phyloP scores from a whole-genome alignment of 108 stramenopile genomes.

The Nannochloropsis gaditana region DNA sequence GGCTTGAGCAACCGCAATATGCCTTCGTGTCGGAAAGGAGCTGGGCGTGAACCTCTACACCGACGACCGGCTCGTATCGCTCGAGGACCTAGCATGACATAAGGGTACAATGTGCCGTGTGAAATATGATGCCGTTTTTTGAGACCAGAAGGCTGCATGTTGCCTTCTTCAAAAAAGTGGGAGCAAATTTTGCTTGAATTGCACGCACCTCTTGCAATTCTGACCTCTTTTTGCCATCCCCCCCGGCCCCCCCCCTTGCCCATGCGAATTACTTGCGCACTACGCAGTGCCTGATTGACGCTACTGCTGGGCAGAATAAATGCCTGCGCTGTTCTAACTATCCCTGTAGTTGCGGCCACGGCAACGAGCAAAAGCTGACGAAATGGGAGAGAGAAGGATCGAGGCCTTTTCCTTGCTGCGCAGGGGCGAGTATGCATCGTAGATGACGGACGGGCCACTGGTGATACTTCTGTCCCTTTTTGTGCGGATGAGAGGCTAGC shows the following conservation, averaged over 20 bases:
- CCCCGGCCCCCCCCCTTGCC: conserved; percentile 15
- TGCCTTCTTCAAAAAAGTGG: too few relatives aligned
- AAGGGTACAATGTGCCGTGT: too few relatives aligned
- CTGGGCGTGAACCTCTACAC: conserved; percentile 62
- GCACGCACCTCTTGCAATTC: conserved; percentile 11
- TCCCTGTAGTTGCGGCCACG: not conserved
- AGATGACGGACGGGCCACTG: too few relatives aligned
- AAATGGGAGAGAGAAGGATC: not conserved
- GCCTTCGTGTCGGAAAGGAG: conserved; percentile 50
- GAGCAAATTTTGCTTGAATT: not conserved
- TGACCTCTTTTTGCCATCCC: not conserved
- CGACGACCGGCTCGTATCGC: conserved; percentile 50
- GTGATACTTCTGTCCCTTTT: too few relatives aligned
- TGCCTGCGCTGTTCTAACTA: not conserved
- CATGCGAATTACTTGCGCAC: not conserved
- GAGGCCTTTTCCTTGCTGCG: not conserved
- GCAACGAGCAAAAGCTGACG: not conserved
- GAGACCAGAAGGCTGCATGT: too few relatives aligned
- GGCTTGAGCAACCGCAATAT: conserved; percentile 45
- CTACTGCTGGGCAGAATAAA: not conserved
- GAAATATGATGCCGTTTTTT: too few relatives aligned
- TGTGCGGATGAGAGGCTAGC: too few relatives aligned
- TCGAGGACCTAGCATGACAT: conserved; percentile 31
- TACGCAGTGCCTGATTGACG: not conserved
- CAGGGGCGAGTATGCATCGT: too few relatives aligned